phyloP scores from a whole-genome alignment of 2,329 filamentous ascomycete species.

The Tympanopsis confertula region DNA sequence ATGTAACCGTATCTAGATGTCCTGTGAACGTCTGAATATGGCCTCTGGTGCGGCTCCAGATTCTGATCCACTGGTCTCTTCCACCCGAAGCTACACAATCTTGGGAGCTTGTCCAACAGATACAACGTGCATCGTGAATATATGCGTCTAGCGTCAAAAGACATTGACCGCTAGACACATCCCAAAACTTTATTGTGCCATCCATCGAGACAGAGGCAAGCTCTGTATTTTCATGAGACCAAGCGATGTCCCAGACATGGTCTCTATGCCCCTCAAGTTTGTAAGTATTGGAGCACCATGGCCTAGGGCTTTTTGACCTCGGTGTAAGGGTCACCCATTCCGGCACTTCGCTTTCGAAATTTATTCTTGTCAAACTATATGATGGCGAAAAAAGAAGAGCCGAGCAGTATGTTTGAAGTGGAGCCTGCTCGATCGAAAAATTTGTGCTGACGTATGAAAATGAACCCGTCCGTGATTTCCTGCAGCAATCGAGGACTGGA shows the following conservation, averaged over 20 bases:
- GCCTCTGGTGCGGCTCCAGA: no score
- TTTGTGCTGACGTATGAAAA: constrained; percentile 13
- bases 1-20: background rate
- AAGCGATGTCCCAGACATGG: constrained; percentile 5
- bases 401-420: constrained; percentile 20
- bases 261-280: constrained; percentile 8
- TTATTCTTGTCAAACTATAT: constrained; percentile 7
- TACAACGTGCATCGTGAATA: no score
- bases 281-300: constrained; percentile 6
- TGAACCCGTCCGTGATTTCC: constrained; percentile 15
- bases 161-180: background rate
- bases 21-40: no score
- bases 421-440: constrained; percentile 12
- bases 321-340: constrained; percentile 7
- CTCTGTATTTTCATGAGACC: background rate
- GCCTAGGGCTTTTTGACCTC: background rate
- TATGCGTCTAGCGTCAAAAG: background rate
- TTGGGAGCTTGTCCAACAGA: no score
- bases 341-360: constrained; percentile 7
- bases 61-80: no score
- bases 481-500: constrained; percentile 7
- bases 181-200: background rate
- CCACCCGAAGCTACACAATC: no score
- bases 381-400: constrained; percentile 17
- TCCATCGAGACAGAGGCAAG: background rate